These are phyloP conservation scores for Geotrichum fermentans DNA, from an alignment of 1,139 yeast species.

Conservation along the genomic window DNA sequence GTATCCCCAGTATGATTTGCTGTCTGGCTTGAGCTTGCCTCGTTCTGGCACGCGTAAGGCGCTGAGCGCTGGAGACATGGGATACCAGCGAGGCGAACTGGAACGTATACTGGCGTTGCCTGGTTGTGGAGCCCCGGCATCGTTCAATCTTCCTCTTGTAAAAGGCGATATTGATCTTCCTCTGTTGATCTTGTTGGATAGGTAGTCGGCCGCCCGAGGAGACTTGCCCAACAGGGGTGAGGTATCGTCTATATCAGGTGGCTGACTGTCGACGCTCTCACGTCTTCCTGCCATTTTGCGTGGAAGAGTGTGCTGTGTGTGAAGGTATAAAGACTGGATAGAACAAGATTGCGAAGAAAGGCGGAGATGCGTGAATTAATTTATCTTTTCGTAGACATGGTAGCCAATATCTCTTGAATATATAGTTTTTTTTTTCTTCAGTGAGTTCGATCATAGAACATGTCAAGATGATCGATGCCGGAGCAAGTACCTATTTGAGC, in stretches of 20 bases:
- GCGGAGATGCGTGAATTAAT: too few species aligned
- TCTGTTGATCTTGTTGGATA: background rate
- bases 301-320: too few species aligned
- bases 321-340: too few species aligned
- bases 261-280: background rate
- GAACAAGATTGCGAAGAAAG: too few species aligned
- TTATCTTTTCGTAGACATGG: too few species aligned
- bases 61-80: slow-evolving; percentile 10
- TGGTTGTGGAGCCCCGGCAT: background rate
- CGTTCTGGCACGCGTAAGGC: slow-evolving; percentile 14
- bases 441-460: too few species aligned
- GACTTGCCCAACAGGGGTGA: background rate
- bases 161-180: background rate
- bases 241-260: background rate
- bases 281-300: too few species aligned
- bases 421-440: too few species aligned
- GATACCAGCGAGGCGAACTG: slow-evolving; percentile 1
- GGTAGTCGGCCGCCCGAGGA: background rate
- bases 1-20: slow-evolving; percentile 47
- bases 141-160: background rate
- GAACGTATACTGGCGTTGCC: slow-evolving; percentile 1
- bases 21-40: slow-evolving; percentile 20
- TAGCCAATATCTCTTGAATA: too few species aligned
- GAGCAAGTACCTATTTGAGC: too few species aligned
- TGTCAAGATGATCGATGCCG: too few species aligned